Base-by-base conservation (phyloP, 2,329 filamentous ascomycete species). In the Leptodontidium sp. region DNA sequence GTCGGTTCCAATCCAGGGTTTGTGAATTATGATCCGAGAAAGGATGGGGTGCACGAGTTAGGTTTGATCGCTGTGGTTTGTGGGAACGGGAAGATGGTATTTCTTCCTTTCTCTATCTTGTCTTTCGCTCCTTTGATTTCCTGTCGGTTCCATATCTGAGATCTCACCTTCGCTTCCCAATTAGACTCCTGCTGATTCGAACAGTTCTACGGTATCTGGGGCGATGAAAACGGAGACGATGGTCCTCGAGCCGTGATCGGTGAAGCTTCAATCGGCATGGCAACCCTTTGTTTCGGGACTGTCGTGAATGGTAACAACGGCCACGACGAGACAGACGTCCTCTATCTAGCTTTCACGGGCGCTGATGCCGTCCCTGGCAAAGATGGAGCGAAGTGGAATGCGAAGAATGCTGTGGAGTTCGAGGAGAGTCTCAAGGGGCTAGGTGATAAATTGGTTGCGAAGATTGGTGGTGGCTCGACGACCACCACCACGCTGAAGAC, bases 301-400 rank as follows among this genome's bases (percentile, higher is more conserved):
- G 75, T 75, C 1, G 79, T 91, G 40, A 86, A 79, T 47, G 89
- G 88, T 2, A 79, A 89, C 75, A 81, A 78, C 65, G 88, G 89
- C 1, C 84, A 90, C 76, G 82, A 82, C 50, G 78, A 80, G 17
- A 82, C 87, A 43, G 87, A 91, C 76, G 86, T 91, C 0, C 77
- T 91, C 45, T 91, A 86, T 77, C 81, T 91, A 61, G 89, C 86
- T 0, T 91, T 91, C 74, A 81, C 81, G 0, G 88, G 88, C 1
- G 66, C 77, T 0, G 83, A 85, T 6, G 87, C 89, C 0, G 85
- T 89, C 0, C 87, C 87, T 0, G 88, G 87, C 0, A 78, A 80
- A 14, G 75, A 78, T 1, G 82, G 82, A 24, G 88, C 88, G 0
- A 79, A 83, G 38, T 91, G 88, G 88, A 78, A 79, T 9, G 86